Evolutionary conservation across 768 basidiomycete species (phyloP).

Genomic region (Mycena filopes): DNA sequence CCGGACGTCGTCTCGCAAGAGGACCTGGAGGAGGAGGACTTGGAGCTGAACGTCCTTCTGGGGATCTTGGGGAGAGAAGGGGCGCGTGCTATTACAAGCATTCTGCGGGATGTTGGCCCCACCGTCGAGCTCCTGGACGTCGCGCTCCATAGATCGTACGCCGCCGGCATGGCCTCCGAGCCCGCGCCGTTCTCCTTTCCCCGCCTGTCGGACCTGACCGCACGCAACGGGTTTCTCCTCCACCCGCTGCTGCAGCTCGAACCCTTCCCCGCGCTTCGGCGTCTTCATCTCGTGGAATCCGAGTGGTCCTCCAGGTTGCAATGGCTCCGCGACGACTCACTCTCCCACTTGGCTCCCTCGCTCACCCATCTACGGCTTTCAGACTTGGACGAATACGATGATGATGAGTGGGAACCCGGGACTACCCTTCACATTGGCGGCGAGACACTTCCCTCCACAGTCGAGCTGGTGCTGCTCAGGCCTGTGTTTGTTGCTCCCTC

Average conservation of each 20-base stretch:
- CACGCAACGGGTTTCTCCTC: constrained; percentile 42
- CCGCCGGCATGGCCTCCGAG: constrained; percentile 32
- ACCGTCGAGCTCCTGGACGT: constrained; percentile 40
- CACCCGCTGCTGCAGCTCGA: constrained; percentile 16
- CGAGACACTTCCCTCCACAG: not conserved
- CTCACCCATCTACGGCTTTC: constrained; percentile 35
- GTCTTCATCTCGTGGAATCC: constrained; percentile 36
- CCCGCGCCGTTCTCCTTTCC: constrained; percentile 41
- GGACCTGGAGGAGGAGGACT: not conserved
- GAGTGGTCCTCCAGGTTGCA: too few relatives aligned
- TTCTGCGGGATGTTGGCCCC: constrained; percentile 35
- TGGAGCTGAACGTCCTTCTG: not conserved
- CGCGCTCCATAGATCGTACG: constrained; percentile 36
- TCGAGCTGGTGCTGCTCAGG: constrained; percentile 13
- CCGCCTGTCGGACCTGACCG: constrained; percentile 37
- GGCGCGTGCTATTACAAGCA: constrained; percentile 11
- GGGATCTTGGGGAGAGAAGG: constrained; percentile 1
- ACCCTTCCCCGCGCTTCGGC: constrained; percentile 37
- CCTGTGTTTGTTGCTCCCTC: not conserved
- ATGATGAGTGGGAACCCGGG: constrained; percentile 9
- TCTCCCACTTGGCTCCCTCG: constrained; percentile 36
- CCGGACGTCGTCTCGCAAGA: too few relatives aligned
- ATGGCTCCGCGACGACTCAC: constrained; percentile 38
- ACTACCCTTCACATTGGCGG: not conserved
- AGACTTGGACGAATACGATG: constrained; percentile 6